Evolutionary conservation across 306 rosid genomes (phyloP).

Genomic region (Macrotyloma uniflorum): DNA sequence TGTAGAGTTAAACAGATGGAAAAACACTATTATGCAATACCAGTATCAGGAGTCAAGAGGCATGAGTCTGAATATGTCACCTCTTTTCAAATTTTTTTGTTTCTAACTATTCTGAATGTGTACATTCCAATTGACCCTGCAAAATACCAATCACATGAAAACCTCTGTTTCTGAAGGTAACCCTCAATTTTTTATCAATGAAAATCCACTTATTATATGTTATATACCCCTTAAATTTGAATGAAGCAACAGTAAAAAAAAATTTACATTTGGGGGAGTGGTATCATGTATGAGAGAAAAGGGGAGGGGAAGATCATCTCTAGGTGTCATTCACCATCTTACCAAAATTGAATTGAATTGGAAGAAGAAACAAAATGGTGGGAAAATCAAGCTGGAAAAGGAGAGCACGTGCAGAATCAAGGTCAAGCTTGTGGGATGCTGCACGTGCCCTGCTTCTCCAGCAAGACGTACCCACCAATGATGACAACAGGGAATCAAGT

Average conservation of each 20-base stretch:
- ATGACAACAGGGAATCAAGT: background rate
- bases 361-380: slow-evolving; percentile 38
- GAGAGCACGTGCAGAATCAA: slow-evolving; percentile 85
- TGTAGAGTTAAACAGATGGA: background rate
- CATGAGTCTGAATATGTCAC: background rate
- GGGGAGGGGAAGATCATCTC: background rate
- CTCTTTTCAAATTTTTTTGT: background rate
- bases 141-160: background rate
- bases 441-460: slow-evolving; percentile 99
- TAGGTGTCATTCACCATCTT: background rate
- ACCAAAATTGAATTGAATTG: background rate
- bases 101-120: background rate
- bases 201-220: background rate
- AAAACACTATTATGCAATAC: too few relatives aligned
- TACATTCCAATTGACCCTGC: slow-evolving; percentile 16
- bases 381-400: slow-evolving; percentile 88
- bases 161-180: slow-evolving; percentile 7
- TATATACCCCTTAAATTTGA: background rate
- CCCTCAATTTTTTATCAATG: background rate
- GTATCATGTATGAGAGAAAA: background rate
- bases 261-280: background rate
- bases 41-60: background rate
- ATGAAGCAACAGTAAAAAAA: background rate
- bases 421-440: background rate
- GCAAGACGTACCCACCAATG: slow-evolving; percentile 64